These are phyloP conservation scores for Dianthus caryophyllus DNA, from an alignment of 148 eudicot species.

Conservation along the genomic window DNA sequence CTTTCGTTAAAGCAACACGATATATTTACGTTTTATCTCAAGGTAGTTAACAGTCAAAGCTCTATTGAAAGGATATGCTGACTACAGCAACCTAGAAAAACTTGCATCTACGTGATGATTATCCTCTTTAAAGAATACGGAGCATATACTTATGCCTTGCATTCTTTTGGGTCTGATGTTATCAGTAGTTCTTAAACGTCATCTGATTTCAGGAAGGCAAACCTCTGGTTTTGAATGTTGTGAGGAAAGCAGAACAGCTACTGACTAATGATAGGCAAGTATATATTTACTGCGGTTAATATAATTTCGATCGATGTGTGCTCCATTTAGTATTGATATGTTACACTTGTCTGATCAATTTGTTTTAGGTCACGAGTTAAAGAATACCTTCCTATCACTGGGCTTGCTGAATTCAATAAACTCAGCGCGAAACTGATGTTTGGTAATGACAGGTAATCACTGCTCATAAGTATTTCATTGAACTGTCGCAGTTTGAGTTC, in stretches of 20 bases:
- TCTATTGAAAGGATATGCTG: no score
- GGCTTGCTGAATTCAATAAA: conserved; percentile 89
- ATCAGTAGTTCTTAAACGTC: neutral
- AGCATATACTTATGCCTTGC: neutral
- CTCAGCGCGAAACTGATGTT: conserved; percentile 91
- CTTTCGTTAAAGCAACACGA: no score
- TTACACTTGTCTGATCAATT: conserved; percentile 10
- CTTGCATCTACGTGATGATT: no score
- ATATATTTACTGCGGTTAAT: neutral
- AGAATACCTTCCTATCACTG: conserved; percentile 95
- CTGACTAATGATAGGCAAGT: conserved; percentile 72
- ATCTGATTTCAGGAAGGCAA: conserved; percentile 80
- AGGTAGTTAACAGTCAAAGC: no score
- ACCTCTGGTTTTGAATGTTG: conserved; percentile 94
- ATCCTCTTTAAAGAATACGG: neutral
- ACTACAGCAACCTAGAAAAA: no score
- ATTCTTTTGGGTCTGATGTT: neutral
- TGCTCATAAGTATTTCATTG: conserved; percentile 1
- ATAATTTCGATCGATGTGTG: neutral
- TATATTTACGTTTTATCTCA: no score
- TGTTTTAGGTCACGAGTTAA: conserved; percentile 67
- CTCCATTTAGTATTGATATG: neutral
- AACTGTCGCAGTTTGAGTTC: neutral
- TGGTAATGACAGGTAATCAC: conserved; percentile 76
- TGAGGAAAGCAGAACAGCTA: conserved; percentile 73